A percentile compares a stretch with the other conserved stretches of the same genome.
phyloP scores from a whole-genome alignment of 164 flowering plant genomes.

The Vitis riparia region DNA sequence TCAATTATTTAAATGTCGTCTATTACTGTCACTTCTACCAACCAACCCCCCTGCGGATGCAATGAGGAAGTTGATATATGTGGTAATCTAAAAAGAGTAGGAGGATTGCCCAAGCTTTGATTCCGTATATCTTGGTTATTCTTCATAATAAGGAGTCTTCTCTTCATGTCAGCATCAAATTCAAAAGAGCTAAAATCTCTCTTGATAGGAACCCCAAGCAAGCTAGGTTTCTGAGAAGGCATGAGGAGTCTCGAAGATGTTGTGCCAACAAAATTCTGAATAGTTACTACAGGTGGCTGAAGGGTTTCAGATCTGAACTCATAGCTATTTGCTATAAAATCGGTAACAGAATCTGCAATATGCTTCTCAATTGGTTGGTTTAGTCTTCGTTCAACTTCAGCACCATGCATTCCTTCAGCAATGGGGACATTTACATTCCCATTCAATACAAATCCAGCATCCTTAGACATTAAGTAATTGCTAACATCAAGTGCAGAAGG shows the following conservation, averaged over 20 bases:
- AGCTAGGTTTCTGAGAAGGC: conserved; percentile 62
- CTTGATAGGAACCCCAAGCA: conserved; percentile 64
- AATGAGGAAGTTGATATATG: conserved; percentile 23
- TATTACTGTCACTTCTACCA: conserved; percentile 49
- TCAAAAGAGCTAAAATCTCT: conserved; percentile 45
- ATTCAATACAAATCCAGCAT: conserved; percentile 60
- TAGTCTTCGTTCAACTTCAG: conserved; percentile 66
- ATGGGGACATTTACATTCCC: conserved; percentile 53
- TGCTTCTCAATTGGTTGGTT: conserved; percentile 50
- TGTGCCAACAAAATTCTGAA: conserved; percentile 29
- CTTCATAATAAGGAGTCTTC: conserved; percentile 41
- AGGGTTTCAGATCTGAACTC: conserved; percentile 49
- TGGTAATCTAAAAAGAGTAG: conserved; percentile 46
- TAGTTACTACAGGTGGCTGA: conserved; percentile 32
- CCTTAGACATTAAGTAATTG: conserved; percentile 36
- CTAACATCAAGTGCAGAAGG: no score
- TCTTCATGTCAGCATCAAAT: conserved; percentile 37
- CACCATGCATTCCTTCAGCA: conserved; percentile 72
- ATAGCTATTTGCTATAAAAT: conserved; percentile 22
- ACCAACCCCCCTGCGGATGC: conserved; percentile 57
- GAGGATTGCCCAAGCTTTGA: conserved; percentile 45
- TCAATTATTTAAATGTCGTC: conserved; percentile 29
- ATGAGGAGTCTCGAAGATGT: conserved; percentile 30
- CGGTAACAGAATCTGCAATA: conserved; percentile 26
- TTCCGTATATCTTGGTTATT: conserved; percentile 43